Conservation (phyloP, 2,329 filamentous ascomycete species). For the Colletotrichum destructivum region DNA sequence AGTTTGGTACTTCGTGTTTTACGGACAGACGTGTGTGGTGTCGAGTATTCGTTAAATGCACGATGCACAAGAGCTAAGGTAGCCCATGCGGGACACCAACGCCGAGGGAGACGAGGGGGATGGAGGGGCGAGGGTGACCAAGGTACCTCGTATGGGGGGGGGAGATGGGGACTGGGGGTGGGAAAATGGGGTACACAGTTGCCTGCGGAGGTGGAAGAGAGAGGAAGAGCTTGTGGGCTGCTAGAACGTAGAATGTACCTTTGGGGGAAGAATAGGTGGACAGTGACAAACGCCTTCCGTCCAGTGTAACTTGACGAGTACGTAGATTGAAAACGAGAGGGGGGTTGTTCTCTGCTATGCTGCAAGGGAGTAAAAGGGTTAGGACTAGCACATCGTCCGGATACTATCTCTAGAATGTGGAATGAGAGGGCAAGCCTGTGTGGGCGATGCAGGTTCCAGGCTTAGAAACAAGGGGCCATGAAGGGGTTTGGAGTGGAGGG, state of each 20-base stretch:
- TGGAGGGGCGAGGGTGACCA: constrained; percentile 17
- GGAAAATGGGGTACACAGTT: constrained; percentile 16
- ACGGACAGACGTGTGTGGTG: constrained; percentile 16
- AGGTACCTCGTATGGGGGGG: constrained; percentile 21
- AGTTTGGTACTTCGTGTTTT: constrained; percentile 35
- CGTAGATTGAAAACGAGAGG: not conserved
- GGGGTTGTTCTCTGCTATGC: constrained; percentile 8
- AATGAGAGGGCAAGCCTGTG: not conserved
- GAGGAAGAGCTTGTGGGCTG: constrained; percentile 8
- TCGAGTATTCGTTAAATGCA: constrained; percentile 16
- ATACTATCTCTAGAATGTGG: constrained; percentile 3
- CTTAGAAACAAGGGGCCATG: constrained; percentile 18
- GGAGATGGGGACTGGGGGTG: constrained; percentile 22
- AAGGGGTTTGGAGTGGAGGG: constrained; percentile 14
- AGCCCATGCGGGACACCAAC: constrained; percentile 37
- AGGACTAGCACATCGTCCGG: not conserved
- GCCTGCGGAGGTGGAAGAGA: constrained; percentile 8
- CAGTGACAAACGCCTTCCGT: not conserved
- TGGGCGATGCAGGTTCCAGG: constrained; percentile 3
- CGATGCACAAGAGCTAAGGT: constrained; percentile 20
- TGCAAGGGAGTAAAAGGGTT: constrained; percentile 15
- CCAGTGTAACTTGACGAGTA: not conserved
- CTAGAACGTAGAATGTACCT: not conserved
- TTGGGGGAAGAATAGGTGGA: not conserved
- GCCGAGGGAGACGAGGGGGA: constrained; percentile 22